phyloP scores from a whole-genome alignment of 139 green algal species.

The Chlorella ohadii region DNA sequence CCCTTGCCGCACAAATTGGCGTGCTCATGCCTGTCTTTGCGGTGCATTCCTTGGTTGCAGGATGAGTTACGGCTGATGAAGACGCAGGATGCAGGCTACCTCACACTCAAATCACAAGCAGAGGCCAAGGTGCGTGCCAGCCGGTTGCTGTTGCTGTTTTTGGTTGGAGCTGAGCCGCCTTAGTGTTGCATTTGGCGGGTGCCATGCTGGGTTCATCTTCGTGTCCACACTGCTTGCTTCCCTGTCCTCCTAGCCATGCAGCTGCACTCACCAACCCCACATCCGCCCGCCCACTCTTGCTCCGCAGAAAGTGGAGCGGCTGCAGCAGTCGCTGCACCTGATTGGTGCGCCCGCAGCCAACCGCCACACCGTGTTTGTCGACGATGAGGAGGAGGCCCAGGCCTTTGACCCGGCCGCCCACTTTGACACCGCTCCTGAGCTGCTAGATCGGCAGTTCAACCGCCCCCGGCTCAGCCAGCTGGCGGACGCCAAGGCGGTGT shows the following conservation, averaged over 20 bases:
- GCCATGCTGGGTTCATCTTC: background rate
- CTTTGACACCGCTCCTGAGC: slow-evolving; percentile 83
- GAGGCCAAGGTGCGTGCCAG: slow-evolving; percentile 77
- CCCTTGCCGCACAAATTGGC: no score
- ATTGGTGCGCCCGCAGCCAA: slow-evolving; percentile 67
- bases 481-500: slow-evolving; percentile 29
- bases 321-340: slow-evolving; percentile 85
- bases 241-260: no score
- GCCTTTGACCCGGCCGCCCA: slow-evolving; percentile 71
- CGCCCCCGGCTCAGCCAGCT: slow-evolving; percentile 63
- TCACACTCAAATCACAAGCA: slow-evolving; percentile 75
- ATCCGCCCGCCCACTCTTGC: background rate
- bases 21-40: no score
- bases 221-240: background rate
- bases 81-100: slow-evolving; percentile 92
- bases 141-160: no score
- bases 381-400: slow-evolving; percentile 55
- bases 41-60: no score
- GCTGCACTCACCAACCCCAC: background rate
- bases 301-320: slow-evolving; percentile 79
- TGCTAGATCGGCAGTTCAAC: slow-evolving; percentile 86
- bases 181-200: background rate
- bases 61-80: slow-evolving; percentile 95
- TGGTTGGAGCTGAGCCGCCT: no score
- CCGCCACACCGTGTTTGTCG: slow-evolving; percentile 85